These are phyloP conservation scores for Penicillium olsonii DNA, from an alignment of 2,329 filamentous ascomycete species.

Conservation along the genomic window DNA sequence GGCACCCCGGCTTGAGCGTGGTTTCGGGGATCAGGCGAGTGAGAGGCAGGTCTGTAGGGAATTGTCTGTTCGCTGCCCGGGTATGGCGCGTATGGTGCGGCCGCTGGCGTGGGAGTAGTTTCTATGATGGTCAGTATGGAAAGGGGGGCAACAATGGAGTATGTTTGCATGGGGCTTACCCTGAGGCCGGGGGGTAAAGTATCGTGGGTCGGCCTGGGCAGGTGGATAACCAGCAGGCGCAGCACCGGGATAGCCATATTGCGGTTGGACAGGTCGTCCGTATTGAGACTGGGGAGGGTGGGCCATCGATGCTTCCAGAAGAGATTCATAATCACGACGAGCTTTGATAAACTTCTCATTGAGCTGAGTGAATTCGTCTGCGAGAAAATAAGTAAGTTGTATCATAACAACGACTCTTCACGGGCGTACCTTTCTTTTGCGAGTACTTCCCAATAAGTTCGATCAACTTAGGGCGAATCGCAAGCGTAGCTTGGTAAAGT, in stretches of 20 bases:
- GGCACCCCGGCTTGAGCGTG: conserved; percentile 35
- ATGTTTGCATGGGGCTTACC: conserved; percentile 29
- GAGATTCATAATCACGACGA: conserved; percentile 88
- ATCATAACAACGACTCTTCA: neutral
- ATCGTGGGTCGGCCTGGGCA: conserved; percentile 64
- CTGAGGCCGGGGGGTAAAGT: conserved; percentile 61
- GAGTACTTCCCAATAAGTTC: conserved; percentile 99
- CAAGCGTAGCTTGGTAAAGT: conserved; percentile 87
- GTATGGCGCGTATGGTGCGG: conserved; percentile 55
- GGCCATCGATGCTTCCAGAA: conserved; percentile 96
- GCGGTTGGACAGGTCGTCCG: conserved; percentile 56
- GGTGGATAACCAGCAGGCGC: conserved; percentile 37
- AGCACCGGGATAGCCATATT: conserved; percentile 36
- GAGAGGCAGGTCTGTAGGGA: conserved; percentile 41
- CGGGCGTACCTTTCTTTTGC: conserved; percentile 82
- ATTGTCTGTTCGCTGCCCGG: conserved; percentile 61
- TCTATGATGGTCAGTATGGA: conserved; percentile 19
- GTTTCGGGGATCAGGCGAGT: conserved; percentile 44
- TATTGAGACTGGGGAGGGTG: conserved; percentile 82
- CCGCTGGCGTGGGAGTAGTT: conserved; percentile 44
- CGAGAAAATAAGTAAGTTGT: conserved; percentile 14
- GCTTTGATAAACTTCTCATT: conserved; percentile 99
- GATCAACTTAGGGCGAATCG: conserved; percentile 94
- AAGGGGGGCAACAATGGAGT: neutral
- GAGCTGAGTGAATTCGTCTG: conserved; percentile 96